phyloP scores from a whole-genome alignment of 805 yeast genomes.

The Novakomyces olei region DNA sequence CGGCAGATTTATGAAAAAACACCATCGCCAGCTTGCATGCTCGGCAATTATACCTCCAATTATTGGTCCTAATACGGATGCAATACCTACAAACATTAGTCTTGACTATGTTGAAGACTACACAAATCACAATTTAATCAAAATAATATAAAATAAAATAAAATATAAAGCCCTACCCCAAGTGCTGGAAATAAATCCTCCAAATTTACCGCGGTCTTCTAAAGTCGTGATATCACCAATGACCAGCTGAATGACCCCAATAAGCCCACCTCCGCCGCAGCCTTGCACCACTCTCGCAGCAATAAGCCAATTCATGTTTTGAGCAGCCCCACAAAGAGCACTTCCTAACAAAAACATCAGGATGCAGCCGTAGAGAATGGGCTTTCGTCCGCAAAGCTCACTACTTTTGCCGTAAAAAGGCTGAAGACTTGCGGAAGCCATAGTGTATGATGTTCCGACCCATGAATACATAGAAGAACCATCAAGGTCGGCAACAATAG shows the following conservation, averaged over 20 bases:
- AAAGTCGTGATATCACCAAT: slow-evolving; percentile 3
- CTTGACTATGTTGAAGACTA: too few species aligned
- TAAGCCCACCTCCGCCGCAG: slow-evolving; percentile 47
- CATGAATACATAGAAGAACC: slow-evolving; percentile 21
- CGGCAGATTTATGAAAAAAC: slow-evolving; percentile 49
- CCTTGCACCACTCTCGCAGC: slow-evolving; percentile 53
- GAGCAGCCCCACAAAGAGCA: slow-evolving; percentile 23
- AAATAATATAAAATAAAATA: too few species aligned
- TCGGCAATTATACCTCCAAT: slow-evolving; percentile 44
- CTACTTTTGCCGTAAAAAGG: slow-evolving; percentile 48
- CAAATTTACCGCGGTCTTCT: slow-evolving; percentile 1
- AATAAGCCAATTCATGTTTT: slow-evolving; percentile 32
- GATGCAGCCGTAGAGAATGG: slow-evolving; percentile 21
- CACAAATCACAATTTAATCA: too few species aligned
- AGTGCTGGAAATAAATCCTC: slow-evolving; percentile 2
- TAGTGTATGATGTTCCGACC: slow-evolving; percentile 44
- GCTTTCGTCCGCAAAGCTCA: slow-evolving; percentile 27
- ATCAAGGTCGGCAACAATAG: slow-evolving; percentile 33
- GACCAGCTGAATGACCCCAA: slow-evolving; percentile 1
- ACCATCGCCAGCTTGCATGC: slow-evolving; percentile 51
- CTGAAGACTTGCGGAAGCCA: slow-evolving; percentile 45
- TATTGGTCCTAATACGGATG: slow-evolving; percentile 29
- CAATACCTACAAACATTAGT: too few species aligned
- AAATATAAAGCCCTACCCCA: too few species aligned
- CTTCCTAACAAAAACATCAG: slow-evolving; percentile 25